Evolutionary conservation across 2,329 filamentous ascomycete genomes (phyloP), one percentile per base, ranked within the genome.

Genomic region (Fusarium ramigenum): DNA sequence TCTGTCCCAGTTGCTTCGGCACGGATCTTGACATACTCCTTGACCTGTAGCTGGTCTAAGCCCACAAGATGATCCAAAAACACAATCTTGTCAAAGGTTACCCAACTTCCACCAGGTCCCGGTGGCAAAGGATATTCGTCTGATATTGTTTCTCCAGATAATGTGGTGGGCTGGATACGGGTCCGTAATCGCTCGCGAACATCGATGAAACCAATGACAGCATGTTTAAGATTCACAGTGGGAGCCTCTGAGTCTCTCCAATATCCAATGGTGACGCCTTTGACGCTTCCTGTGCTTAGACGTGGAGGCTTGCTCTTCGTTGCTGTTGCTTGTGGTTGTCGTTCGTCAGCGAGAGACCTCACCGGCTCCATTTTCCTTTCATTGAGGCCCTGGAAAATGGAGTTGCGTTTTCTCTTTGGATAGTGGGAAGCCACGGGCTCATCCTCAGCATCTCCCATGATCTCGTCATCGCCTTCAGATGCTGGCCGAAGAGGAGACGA

Each of bases 171-270:
- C 74, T 89, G 87, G 42, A 91, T 87, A 11, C 89, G 85, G 5
- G 89, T 91, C 32, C 90, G 87, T 4, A 92, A 84, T 4, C 89
- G 85, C 60, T 91, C 89, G 23, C 88, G 83, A 16, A 88, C 83
- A 68, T 92, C 90, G 54, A 91, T 91, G 67, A 91, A 91, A 9
- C 89, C 90, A 54, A 89, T 86, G 1, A 91, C 87, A 1, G 85
- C 85, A 76, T 91, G 90, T 76, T 89, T 90, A 19, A 85, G 84
- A 5, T 80, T 80, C 12, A 83, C 80, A 19, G 86, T 80, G 0
- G 86, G 84, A 2, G 88, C 85, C 7, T 82, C 81, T 0, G 89
- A 91, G 54, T 90, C 88, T 57, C 89, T 84, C 90, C 90, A 92
- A 23, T 88, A 87, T 4, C 90, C 90, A 12, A 92, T 82, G 9